Evolutionary conservation across 208 protist species (phyloP).

Genomic region (Tetramitus jugosus): DNA sequence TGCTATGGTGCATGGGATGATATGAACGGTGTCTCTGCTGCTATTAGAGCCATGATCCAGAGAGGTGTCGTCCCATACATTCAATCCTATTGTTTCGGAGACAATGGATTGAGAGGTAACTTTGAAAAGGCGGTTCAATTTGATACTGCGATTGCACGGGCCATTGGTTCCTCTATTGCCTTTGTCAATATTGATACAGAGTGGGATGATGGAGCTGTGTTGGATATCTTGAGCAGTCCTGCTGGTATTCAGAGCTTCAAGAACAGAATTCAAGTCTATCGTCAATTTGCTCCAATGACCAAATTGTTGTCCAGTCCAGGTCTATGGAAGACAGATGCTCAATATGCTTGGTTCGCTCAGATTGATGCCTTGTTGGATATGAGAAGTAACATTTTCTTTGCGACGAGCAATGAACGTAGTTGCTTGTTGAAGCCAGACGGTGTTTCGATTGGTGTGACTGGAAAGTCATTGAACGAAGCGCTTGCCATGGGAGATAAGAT

Average conservation of each 20-base stretch:
- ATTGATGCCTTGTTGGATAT: not conserved
- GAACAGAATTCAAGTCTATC: not conserved
- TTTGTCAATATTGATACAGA: not conserved
- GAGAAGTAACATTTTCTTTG: not conserved
- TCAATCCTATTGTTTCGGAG: not conserved
- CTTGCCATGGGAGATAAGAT: not conserved
- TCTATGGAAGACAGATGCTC: not conserved
- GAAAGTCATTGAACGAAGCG: not conserved
- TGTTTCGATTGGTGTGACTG: not conserved
- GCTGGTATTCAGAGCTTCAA: not conserved
- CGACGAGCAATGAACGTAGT: not conserved
- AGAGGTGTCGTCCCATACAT: not conserved
- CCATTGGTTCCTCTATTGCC: not conserved
- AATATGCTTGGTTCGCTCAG: not conserved
- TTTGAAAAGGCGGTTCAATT: not conserved
- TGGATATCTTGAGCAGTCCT: not conserved
- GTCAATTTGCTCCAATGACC: not conserved
- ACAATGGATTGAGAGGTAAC: not conserved
- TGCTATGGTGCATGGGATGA: not conserved
- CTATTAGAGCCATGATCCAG: not conserved
- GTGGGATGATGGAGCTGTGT: not conserved
- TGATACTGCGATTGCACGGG: not conserved
- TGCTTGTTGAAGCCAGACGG: not conserved
- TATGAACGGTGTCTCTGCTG: not conserved
- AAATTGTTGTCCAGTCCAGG: not conserved